These are phyloP conservation scores for Colletotrichum gloeosporioides DNA, from an alignment of 2,329 filamentous ascomycete genomes.

Conservation along the genomic window DNA sequence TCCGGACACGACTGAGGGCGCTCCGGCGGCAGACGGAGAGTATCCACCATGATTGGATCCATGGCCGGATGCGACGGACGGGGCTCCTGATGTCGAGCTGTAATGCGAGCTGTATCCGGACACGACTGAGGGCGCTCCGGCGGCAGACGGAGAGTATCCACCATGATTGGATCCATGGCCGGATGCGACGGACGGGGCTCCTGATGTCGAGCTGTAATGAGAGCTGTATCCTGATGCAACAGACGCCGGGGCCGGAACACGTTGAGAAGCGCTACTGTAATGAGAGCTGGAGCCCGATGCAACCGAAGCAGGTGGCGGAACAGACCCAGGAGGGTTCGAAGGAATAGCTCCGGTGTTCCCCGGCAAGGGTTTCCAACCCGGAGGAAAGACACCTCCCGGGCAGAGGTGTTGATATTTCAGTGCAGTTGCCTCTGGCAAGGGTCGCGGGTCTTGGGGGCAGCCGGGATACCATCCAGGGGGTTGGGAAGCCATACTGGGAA, in stretches of 20 bases:
- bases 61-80: neutral
- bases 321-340: neutral
- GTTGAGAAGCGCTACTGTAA: neutral
- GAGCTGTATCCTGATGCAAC: neutral
- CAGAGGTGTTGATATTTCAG: neutral
- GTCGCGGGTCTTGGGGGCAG: neutral
- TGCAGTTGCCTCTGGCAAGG: neutral
- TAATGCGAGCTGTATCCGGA: neutral
- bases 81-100: neutral
- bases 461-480: neutral
- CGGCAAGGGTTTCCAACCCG: neutral
- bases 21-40: neutral
- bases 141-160: neutral
- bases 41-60: neutral
- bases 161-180: neutral
- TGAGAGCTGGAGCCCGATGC: neutral
- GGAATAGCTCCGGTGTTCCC: rapidly evolving
- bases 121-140: neutral
- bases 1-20: neutral
- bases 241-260: neutral
- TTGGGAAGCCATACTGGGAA: neutral
- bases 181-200: neutral
- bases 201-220: neutral
- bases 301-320: neutral
- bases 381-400: neutral